Evolutionary conservation across 1,284 basidiomycete genomes (phyloP).

Genomic region (Trichosporon sp.): DNA sequence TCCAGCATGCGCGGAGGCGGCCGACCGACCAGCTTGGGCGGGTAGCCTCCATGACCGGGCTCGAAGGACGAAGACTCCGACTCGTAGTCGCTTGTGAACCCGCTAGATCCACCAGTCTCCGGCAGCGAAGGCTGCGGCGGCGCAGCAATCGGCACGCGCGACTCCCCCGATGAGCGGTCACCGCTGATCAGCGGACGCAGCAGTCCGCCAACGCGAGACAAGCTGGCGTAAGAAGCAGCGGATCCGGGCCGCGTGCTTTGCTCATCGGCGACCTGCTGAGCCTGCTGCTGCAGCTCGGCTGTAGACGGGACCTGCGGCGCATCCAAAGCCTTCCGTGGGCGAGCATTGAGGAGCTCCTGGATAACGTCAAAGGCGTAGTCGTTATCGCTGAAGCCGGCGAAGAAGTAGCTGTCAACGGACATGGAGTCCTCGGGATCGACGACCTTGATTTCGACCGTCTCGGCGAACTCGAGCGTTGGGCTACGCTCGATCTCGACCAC

Average conservation of each 20-base stretch:
- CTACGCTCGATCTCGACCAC: constrained; percentile 84
- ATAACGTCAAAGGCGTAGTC: constrained; percentile 70
- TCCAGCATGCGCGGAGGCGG: constrained; percentile 30
- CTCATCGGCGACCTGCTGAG: constrained; percentile 51
- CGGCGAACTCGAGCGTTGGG: constrained; percentile 83
- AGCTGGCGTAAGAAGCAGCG: constrained; percentile 22
- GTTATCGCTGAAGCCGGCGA: constrained; percentile 79
- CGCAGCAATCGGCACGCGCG: constrained; percentile 13
- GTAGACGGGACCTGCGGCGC: background rate
- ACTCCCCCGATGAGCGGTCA: background rate
- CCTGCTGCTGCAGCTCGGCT: background rate
- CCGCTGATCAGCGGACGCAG: constrained; percentile 28
- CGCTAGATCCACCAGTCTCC: constrained; percentile 7
- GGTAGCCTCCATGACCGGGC: constrained; percentile 30
- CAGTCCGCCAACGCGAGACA: constrained; percentile 23
- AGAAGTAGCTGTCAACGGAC: constrained; percentile 72
- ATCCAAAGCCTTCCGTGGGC: constrained; percentile 30
- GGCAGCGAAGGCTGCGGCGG: constrained; percentile 16
- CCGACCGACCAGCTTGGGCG: constrained; percentile 32
- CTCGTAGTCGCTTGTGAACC: constrained; percentile 7
- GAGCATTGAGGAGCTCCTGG: constrained; percentile 62
- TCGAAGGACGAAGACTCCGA: background rate
- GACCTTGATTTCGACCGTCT: constrained; percentile 83
- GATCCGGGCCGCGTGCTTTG: constrained; percentile 57
- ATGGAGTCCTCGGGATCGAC: constrained; percentile 72